phyloP scores from a whole-genome alignment of 768 basidiomycete species.

The Flagelloscypha sp. region DNA sequence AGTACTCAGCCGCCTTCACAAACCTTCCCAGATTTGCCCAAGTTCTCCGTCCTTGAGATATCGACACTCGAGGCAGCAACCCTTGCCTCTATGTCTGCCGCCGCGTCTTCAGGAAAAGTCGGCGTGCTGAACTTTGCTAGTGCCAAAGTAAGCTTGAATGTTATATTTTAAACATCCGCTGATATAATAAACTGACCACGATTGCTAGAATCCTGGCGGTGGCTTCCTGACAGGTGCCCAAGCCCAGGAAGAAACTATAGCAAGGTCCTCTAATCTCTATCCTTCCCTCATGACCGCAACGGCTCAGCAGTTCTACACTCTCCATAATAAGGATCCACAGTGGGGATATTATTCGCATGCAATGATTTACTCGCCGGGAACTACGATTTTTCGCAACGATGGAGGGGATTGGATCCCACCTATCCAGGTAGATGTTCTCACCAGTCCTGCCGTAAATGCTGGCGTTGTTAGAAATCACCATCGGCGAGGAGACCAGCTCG shows the following conservation, averaged over 20 bases:
- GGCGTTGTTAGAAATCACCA: constrained; percentile 26
- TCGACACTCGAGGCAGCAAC: constrained; percentile 61
- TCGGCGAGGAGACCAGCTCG: constrained; percentile 11
- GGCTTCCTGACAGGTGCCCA: constrained; percentile 67
- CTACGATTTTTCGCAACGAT: constrained; percentile 59
- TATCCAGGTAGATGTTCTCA: constrained; percentile 55
- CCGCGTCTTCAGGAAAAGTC: constrained; percentile 22
- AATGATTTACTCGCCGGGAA: constrained; percentile 65
- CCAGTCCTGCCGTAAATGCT: constrained; percentile 72
- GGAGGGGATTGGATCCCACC: constrained; percentile 48
- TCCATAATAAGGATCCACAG: constrained; percentile 41
- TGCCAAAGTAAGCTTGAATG: no score
- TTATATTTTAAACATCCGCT: no score
- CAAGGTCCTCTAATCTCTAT: constrained; percentile 67
- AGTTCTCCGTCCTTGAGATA: constrained; percentile 47
- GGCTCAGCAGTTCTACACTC: constrained; percentile 52
- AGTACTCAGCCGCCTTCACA: constrained; percentile 9
- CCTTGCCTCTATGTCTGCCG: constrained; percentile 26
- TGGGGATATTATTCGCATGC: constrained; percentile 68
- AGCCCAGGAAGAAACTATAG: constrained; percentile 77
- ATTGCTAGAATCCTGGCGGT: constrained; percentile 65
- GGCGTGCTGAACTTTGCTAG: constrained; percentile 74
- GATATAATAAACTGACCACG: no score
- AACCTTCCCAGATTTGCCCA: constrained; percentile 8
- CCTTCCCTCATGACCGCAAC: constrained; percentile 47